Base-by-base conservation (phyloP, 805 yeast genomes). In the Yarrowia deformans region DNA sequence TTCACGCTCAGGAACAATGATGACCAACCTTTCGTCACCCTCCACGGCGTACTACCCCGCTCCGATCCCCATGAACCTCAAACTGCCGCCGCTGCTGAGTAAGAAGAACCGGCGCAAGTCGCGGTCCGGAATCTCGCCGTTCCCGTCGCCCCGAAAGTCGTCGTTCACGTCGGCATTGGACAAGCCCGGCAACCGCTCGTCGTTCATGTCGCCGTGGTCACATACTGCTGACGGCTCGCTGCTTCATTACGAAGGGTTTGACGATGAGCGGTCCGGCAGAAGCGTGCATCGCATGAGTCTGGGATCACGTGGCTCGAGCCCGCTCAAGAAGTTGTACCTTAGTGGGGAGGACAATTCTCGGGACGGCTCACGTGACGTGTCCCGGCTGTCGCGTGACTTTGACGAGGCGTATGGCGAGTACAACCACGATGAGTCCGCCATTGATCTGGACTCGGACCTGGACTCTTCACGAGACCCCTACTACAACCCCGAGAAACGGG, bases 121-220 rank as follows among this genome's bases (percentile, higher is more conserved):
- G 14, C 46, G 46, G 8, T 13, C 23, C 18, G 66, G 66, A 58
- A 29, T 39, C 7, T 55, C 61, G 8, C 61, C 61, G 2, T 58
- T 34, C 19, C 49, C 49, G 7, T 43, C 54, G 9, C 54, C 56
- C 2, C 23, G 56, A n/a, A 52, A 52, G 10, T 6, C 10, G 6
- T 34, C 42, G 9, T 52, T 52, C n/a, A 81, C 70, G 76, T 83
- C 71, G 81, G 75, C 71, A 75, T 81, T 64, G 81, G 61, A 55
- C 16, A 42, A 29, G 18, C 66, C 66, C 8, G 66, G 66, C 18
- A 43, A 45, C 18, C 49, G 64, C n/a, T 16, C 49, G 12, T 58
- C 66, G 4, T 60, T 60, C 66, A 43, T 60, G 18, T 60, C 66
- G 6, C 66, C 66, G 7, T 60, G 66, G 66, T 43, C 52, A 2